These are phyloP conservation scores for Aspergillus wentii DNA, from an alignment of 495 filamentous ascomycete genomes.

Conservation along the genomic window DNA sequence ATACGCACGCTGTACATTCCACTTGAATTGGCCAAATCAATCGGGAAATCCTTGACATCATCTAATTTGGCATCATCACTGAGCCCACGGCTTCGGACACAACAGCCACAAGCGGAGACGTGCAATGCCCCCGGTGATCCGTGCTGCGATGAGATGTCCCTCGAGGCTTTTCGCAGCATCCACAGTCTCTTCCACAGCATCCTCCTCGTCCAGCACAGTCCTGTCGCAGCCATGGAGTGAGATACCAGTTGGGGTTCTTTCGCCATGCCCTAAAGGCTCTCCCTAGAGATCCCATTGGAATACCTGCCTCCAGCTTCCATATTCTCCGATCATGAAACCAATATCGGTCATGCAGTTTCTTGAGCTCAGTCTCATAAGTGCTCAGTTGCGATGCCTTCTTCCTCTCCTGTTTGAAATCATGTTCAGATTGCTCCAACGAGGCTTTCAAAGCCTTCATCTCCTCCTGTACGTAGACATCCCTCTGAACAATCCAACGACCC, in stretches of 20 bases:
- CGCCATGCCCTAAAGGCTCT: background rate
- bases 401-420: background rate
- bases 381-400: background rate
- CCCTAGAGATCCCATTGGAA: background rate
- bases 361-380: background rate
- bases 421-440: background rate
- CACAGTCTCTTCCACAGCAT: background rate
- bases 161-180: background rate
- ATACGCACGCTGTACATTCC: background rate
- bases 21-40: background rate
- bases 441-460: background rate
- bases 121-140: background rate
- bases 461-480: background rate
- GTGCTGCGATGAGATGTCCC: background rate
- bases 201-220: background rate
- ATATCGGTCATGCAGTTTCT: background rate
- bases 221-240: background rate
- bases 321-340: background rate
- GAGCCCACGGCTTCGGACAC: background rate
- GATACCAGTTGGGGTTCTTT: background rate
- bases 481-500: background rate
- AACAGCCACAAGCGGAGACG: background rate
- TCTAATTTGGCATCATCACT: background rate
- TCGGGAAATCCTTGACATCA: background rate
- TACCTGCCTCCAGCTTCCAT: background rate